Evolutionary conservation across 2,329 filamentous ascomycete genomes (phyloP), one percentile per base, ranked within the genome.

Genomic region (Fusarium dlaminii): DNA sequence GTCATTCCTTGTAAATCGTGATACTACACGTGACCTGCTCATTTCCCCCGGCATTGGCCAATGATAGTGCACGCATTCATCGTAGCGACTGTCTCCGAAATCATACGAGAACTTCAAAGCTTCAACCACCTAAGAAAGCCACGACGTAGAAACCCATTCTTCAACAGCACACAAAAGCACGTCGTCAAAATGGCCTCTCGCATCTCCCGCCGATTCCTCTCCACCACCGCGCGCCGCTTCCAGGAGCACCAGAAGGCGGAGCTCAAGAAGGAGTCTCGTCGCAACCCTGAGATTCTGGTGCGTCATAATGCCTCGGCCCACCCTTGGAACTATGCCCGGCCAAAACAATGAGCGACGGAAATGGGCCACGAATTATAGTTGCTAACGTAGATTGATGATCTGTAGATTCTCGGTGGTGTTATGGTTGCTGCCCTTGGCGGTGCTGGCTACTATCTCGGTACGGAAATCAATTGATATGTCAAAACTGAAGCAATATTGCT

Each of bases 381-480:
- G 55, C 68, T 75, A 69, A 77, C 71, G 27, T 67, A 51, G 29
- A 62, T 63, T 49, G 62, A 49, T 66, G 46, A 52, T 58, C 49
- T 77, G 73, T 80, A 98, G 96, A 91, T 98, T 81, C 93, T 99
- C 76, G 90, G 95, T 75, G 94, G 91, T 81, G 92, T 98, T 83
- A 98, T 98, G 94, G 91, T 93, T 79, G 92, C 92, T 83, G 93
- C 94, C 79, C 93, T 98, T 81, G 91, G 92, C 81, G 91, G 96
- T 79, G 96, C 94, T 77, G 96, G 96, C 82, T 97, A 92, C 91
- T 94, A 95, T 87, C 94, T 96, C 80, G 93, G 93, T 94, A 89
- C 82, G 82, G 67, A 63, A 42, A 58, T 34, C 34, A 49, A 54
- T 55, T 59, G 49, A 58, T 51, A 27, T 40, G 39, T 14, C 32